Conservation (phyloP, 768 basidiomycete genomes). For the Psilocybe cyanescens region DNA sequence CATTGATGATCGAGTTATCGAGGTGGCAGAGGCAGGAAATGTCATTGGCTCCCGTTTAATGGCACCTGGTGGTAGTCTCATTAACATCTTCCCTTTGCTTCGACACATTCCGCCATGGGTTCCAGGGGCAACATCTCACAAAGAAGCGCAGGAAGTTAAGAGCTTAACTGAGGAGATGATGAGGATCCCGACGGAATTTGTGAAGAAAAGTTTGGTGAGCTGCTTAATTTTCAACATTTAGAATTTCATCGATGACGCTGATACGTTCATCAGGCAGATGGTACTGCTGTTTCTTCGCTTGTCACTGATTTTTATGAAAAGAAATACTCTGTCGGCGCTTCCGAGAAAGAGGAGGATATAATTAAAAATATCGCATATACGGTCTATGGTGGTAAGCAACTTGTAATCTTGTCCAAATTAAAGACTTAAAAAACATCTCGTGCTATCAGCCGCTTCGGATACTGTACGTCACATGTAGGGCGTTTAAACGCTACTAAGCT, state of each 20-base stretch:
- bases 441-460: slow-evolving; percentile 14
- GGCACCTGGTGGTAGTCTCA: slow-evolving; percentile 6
- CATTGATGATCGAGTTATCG: slow-evolving; percentile 18
- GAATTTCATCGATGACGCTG: not conserved
- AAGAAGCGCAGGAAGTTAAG: slow-evolving; percentile 20
- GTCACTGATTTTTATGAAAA: slow-evolving; percentile 16
- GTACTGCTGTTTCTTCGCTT: slow-evolving; percentile 9
- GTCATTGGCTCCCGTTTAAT: slow-evolving; percentile 24
- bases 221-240: not conserved
- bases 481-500: not conserved
- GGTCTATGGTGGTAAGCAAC: slow-evolving; percentile 16
- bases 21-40: slow-evolving; percentile 33
- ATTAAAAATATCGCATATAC: slow-evolving; percentile 14
- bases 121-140: slow-evolving; percentile 17
- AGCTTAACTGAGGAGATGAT: slow-evolving; percentile 13
- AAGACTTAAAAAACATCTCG: not conserved
- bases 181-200: slow-evolving; percentile 12
- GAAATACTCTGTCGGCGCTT: not conserved
- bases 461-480: slow-evolving; percentile 8
- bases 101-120: slow-evolving; percentile 23
- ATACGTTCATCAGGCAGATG: slow-evolving; percentile 1
- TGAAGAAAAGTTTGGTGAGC: slow-evolving; percentile 9
- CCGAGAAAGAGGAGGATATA: slow-evolving; percentile 10
- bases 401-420: not conserved
- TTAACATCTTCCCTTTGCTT: slow-evolving; percentile 22